Evolutionary conservation across 192 early-diverging fungal species (phyloP).

Genomic region (Umbelopsis ramanniana): DNA sequence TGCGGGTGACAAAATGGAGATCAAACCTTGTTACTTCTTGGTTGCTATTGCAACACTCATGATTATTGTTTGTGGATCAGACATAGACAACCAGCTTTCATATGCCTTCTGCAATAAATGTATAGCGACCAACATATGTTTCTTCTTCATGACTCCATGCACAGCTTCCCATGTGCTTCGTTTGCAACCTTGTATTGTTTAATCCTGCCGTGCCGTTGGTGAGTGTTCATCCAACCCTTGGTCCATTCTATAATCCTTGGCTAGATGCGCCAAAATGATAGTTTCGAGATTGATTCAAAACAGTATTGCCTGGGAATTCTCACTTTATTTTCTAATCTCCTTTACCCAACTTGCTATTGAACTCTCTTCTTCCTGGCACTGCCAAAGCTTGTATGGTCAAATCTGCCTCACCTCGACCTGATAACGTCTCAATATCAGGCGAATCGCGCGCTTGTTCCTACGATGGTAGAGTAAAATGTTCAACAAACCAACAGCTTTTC

Average conservation of each 20-base stretch:
- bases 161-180: neutral
- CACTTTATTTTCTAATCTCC: neutral
- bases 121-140: too few relatives aligned
- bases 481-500: neutral
- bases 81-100: neutral
- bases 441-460: neutral
- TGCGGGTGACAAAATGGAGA: neutral
- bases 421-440: neutral
- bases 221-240: neutral
- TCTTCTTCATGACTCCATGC: too few relatives aligned
- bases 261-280: neutral
- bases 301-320: neutral
- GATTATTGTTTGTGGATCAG: neutral
- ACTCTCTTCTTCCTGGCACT: neutral
- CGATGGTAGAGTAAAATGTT: neutral
- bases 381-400: slow-evolving; percentile 2
- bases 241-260: slow-evolving; percentile 10
- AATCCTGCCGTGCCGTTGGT: neutral
- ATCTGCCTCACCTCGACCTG: neutral
- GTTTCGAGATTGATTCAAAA: neutral
- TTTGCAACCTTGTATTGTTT: neutral
- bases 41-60: slow-evolving; percentile 7
- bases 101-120: too few relatives aligned
- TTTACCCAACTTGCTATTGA: neutral
- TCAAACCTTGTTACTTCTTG: neutral